Evolutionary conservation across 1,139 yeast genomes (phyloP), one percentile per base, ranked within the genome.

Genomic region (Candida frijolesensis): DNA sequence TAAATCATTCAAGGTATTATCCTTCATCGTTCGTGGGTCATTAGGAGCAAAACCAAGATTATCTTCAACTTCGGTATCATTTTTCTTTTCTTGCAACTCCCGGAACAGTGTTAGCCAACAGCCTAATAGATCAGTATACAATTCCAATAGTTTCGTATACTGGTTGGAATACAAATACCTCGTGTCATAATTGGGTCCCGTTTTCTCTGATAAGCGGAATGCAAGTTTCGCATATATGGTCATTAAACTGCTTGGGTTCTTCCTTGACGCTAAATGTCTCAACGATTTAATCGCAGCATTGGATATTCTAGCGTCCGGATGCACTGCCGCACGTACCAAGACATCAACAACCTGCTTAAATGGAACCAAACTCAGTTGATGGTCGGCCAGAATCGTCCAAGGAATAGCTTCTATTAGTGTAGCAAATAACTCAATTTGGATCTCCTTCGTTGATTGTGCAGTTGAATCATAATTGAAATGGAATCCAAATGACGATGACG

Each of bases 201-300:
- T 51, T 55, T 83, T 83, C 52, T 90, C 97, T 55, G 86, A 89
- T 54, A 88, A 82, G 56, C 86, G 84, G 66, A 91, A 90, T 3
- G 96, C 88, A 54, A 83, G 82, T 58, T 88, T 85, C 0, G 96
- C 89, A 71, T 84, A 90, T 27, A 83, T 79, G 0, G 89, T 85
- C 44, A 91, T 79, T 46, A 91, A 74, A 3, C 82, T 78, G 50
- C 87, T 82, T 0, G 97, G 90, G 57, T 89, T 89, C 55, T 80
- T 83, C 48, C 82, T 82, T 2, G 84, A 73, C 0, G 95, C 92
- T 42, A 90, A 68, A 32, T 78, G 74, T 56, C 82, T 85, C 51
- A 92, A 71, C 1, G 96, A 82, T 39, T 71, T 72, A 11, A 83
- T 71, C 1, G 95, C 80, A 33, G 92, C 85, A 25, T 71, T 70